These are phyloP conservation scores for Conoideocrella luteorostrata DNA, from an alignment of 2,329 filamentous ascomycete genomes.

Conservation along the genomic window DNA sequence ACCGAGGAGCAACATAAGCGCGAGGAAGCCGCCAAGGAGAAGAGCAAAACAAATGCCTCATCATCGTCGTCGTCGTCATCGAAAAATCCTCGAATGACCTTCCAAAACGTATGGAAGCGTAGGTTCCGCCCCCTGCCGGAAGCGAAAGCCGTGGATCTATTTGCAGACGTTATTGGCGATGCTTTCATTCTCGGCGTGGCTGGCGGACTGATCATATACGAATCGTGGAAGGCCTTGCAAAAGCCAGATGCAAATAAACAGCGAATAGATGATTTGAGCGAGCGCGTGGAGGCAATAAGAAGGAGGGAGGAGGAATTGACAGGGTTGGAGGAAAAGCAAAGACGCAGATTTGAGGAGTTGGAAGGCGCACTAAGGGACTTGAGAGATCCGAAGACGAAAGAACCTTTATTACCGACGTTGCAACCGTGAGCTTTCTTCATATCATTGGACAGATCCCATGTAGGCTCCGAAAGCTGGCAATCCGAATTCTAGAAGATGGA, in stretches of 20 bases:
- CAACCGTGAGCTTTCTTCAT: conserved; percentile 14
- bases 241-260: conserved; percentile 55
- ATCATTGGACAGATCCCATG: no score
- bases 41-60: conserved; percentile 17
- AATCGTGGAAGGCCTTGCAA: conserved; percentile 51
- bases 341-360: conserved; percentile 42
- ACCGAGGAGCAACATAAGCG: conserved; percentile 54
- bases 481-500: no score
- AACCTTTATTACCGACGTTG: conserved; percentile 40
- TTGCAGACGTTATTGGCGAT: conserved; percentile 60
- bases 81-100: conserved; percentile 20
- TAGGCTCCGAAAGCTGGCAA: no score
- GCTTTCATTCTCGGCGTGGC: conserved; percentile 57
- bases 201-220: conserved; percentile 50
- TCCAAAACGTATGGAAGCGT: conserved; percentile 53
- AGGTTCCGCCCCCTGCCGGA: conserved; percentile 59
- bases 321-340: conserved; percentile 36
- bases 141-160: conserved; percentile 58
- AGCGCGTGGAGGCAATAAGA: conserved; percentile 42
- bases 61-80: conserved; percentile 9
- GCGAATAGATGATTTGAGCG: conserved; percentile 43
- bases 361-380: conserved; percentile 47
- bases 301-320: conserved; percentile 44
- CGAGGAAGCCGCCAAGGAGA: conserved; percentile 42
- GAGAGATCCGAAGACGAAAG: conserved; percentile 51